Evolutionary conservation across 2,329 filamentous ascomycete genomes (phyloP).

Genomic region (Penicillium sp.): DNA sequence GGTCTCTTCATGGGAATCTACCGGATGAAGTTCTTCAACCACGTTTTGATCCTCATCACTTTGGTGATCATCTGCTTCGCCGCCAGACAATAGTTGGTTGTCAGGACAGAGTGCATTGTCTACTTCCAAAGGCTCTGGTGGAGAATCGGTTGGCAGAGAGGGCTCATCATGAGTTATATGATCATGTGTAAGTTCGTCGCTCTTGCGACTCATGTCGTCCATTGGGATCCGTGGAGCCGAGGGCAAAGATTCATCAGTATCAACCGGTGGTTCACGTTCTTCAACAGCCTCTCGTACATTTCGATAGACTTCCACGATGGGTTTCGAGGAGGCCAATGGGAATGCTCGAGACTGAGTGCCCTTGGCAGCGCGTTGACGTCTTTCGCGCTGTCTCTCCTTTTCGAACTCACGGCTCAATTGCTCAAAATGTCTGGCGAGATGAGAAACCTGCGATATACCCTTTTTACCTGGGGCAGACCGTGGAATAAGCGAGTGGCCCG

Average conservation of each 20-base stretch:
- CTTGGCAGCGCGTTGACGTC: conserved; percentile 73
- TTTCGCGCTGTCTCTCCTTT: conserved; percentile 84
- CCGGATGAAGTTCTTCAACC: conserved; percentile 64
- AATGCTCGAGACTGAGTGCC: conserved; percentile 75
- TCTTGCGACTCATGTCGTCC: conserved; percentile 34
- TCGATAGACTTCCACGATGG: conserved; percentile 92
- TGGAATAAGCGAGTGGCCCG: conserved; percentile 72
- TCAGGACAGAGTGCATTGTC: conserved; percentile 44
- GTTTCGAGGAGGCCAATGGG: conserved; percentile 87
- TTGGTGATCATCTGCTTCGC: conserved; percentile 63
- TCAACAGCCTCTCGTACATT: conserved; percentile 91
- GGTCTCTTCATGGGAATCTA: conserved; percentile 54
- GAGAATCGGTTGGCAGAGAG: conserved; percentile 30
- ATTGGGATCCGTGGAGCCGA: conserved; percentile 24
- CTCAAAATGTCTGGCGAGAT: conserved; percentile 92
- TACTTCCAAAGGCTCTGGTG: conserved; percentile 43
- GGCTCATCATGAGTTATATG: conserved; percentile 25
- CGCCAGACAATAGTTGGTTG: conserved; percentile 58
- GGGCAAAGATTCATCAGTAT: conserved; percentile 50
- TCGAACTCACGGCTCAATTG: conserved; percentile 95
- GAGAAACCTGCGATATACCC: conserved; percentile 76
- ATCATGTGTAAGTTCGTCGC: conserved; percentile 26
- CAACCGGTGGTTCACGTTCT: conserved; percentile 66
- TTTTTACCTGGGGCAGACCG: conserved; percentile 72
- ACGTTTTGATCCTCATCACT: conserved; percentile 72